Percentiles rank a stretch among this genome's conserved stretches.
phyloP scores from a whole-genome alignment of 768 basidiomycete species.

The Kwoniella mangroviensis region DNA sequence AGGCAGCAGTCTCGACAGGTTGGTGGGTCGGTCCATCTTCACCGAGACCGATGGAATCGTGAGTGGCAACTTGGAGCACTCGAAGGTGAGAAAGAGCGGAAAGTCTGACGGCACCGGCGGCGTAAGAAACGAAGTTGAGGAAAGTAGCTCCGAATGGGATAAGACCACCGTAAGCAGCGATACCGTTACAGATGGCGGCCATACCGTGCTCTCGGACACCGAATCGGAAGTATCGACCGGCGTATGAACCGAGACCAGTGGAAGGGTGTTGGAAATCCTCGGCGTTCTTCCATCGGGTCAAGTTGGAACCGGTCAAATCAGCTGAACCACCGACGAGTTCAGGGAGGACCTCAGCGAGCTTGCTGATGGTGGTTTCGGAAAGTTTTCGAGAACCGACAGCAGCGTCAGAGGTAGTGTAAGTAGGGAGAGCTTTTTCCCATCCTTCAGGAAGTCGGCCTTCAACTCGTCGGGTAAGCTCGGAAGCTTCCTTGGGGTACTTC shows the following conservation, averaged over 20 bases:
- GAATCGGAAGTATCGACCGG: conserved; percentile 89
- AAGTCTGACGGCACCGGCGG: conserved; percentile 87
- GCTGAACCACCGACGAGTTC: conserved; percentile 86
- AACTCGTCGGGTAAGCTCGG: conserved; percentile 84
- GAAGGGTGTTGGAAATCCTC: conserved; percentile 89
- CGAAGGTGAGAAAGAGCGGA: conserved; percentile 87
- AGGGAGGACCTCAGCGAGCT: conserved; percentile 74
- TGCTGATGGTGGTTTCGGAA: conserved; percentile 83
- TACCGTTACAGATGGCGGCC: conserved; percentile 92
- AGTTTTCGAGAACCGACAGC: conserved; percentile 91
- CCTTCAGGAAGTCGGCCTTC: conserved; percentile 77
- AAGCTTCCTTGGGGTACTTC: conserved; percentile 81
- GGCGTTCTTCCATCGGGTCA: conserved; percentile 67
- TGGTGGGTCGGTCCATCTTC: conserved; percentile 98
- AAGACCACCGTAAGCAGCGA: conserved; percentile 86
- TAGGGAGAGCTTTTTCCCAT: conserved; percentile 84
- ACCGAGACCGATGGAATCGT: conserved; percentile 81
- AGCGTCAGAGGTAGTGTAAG: conserved; percentile 79
- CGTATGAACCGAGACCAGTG: conserved; percentile 80
- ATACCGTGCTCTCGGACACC: conserved; percentile 98
- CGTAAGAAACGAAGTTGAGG: conserved; percentile 93
- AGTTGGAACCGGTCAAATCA: conserved; percentile 88
- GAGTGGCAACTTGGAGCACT: conserved; percentile 94
- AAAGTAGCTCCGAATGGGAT: conserved; percentile 91
- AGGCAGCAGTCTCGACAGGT: conserved; percentile 84